Conservation (phyloP, 192 early-diverging fungal genomes). For the Coemansia sp. region DNA sequence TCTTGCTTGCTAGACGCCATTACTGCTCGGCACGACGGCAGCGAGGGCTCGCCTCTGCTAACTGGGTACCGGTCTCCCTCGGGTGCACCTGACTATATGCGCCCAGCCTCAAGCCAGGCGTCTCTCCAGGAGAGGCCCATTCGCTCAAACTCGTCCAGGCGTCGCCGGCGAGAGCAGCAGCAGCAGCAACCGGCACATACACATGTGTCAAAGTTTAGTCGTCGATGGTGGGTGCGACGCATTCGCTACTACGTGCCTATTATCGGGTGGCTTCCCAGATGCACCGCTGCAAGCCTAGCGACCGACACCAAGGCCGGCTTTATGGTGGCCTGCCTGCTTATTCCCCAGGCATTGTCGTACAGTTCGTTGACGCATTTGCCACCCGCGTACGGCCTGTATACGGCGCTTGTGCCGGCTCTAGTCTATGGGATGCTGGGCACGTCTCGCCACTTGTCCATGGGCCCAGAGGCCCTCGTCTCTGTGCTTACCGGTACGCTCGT, state of each 20-base stretch:
- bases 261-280: slow-evolving; percentile 86
- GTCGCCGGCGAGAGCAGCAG: slow-evolving; percentile 12
- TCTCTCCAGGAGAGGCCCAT: slow-evolving; percentile 4
- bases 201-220: slow-evolving; percentile 9
- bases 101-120: slow-evolving; percentile 22
- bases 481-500: slow-evolving; percentile 75
- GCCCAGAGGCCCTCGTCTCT: slow-evolving; percentile 90
- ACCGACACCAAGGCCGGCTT: slow-evolving; percentile 82
- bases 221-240: slow-evolving; percentile 52
- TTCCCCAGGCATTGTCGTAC: slow-evolving; percentile 83
- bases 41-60: slow-evolving; percentile 28
- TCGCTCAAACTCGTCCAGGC: neutral
- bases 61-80: slow-evolving; percentile 6
- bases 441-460: slow-evolving; percentile 89
- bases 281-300: slow-evolving; percentile 61
- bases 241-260: slow-evolving; percentile 93
- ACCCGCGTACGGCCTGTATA: slow-evolving; percentile 89
- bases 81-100: slow-evolving; percentile 6
- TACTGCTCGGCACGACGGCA: neutral
- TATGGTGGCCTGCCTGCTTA: slow-evolving; percentile 73
- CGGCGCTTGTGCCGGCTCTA: slow-evolving; percentile 76
- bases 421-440: slow-evolving; percentile 92
- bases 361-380: slow-evolving; percentile 81
- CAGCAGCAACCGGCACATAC: slow-evolving; percentile 1
- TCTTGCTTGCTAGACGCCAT: neutral